A percentile compares a stretch with the other conserved stretches of the same genome.
phyloP scores from a whole-genome alignment of 768 basidiomycete species.

The Amanita pallidorosea region DNA sequence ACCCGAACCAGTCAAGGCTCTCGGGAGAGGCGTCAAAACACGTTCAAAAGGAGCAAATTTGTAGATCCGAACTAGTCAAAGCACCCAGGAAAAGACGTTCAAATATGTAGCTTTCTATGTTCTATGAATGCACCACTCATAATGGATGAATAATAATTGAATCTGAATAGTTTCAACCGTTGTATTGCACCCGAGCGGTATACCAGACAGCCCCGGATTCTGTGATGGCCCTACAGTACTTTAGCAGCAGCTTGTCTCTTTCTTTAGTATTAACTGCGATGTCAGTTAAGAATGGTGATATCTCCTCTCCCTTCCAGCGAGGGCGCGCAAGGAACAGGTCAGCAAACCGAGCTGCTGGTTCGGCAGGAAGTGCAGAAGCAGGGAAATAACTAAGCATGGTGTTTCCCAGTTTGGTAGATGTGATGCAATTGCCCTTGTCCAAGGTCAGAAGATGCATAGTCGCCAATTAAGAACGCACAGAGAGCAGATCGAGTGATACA shows the following conservation, averaged over 20 bases:
- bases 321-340: slow-evolving; percentile 79
- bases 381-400: slow-evolving; percentile 60
- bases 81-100: too few relatives aligned
- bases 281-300: slow-evolving; percentile 72
- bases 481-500: slow-evolving; percentile 58
- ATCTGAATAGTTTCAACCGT: slow-evolving; percentile 13
- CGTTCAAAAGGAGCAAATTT: slow-evolving; percentile 24
- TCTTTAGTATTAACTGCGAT: slow-evolving; percentile 81
- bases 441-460: not conserved
- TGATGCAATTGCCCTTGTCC: slow-evolving; percentile 66
- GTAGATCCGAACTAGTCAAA: not conserved
- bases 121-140: not conserved
- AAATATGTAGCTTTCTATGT: slow-evolving; percentile 7
- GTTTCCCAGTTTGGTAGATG: slow-evolving; percentile 26
- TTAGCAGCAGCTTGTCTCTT: slow-evolving; percentile 78
- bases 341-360: slow-evolving; percentile 72
- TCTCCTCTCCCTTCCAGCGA: slow-evolving; percentile 72
- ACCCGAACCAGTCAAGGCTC: slow-evolving; percentile 28
- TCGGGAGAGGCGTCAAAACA: slow-evolving; percentile 29
- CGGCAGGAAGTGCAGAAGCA: slow-evolving; percentile 57
- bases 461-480: slow-evolving; percentile 28
- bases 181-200: slow-evolving; percentile 57
- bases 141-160: not conserved
- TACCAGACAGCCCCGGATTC: slow-evolving; percentile 64
- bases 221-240: slow-evolving; percentile 73